These are phyloP conservation scores for Geotrichum candidum DNA, from an alignment of 1,139 yeast species.

Conservation along the genomic window DNA sequence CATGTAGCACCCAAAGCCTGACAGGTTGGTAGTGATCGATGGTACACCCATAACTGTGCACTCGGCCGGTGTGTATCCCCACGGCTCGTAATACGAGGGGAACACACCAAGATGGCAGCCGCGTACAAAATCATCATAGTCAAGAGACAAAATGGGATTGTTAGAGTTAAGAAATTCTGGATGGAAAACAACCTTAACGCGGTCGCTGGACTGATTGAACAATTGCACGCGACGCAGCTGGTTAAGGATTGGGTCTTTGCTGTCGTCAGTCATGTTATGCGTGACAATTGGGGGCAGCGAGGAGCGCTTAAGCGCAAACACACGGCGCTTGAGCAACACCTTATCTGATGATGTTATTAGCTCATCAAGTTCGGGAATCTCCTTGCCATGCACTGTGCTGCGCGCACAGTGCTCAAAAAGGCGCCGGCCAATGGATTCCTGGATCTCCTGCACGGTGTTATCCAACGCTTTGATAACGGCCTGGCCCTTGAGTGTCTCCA, in stretches of 20 bases:
- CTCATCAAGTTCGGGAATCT: conserved; percentile 65
- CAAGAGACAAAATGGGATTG: conserved; percentile 90
- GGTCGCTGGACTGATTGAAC: conserved; percentile 82
- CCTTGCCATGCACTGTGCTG: conserved; percentile 57
- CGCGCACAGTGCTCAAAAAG: conserved; percentile 87
- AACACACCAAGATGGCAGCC: conserved; percentile 98
- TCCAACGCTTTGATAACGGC: conserved; percentile 92
- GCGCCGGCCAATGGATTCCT: conserved; percentile 78
- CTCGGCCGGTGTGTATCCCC: conserved; percentile 99
- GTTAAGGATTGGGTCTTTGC: conserved; percentile 82
- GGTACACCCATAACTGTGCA: conserved; percentile 99
- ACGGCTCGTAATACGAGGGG: conserved; percentile 97
- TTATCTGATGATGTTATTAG: conserved; percentile 83
- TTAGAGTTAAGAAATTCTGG: conserved; percentile 94
- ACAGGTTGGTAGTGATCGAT: conserved; percentile 90
- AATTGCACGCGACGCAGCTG: conserved; percentile 88
- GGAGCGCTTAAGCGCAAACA: conserved; percentile 83
- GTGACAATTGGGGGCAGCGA: conserved; percentile 92
- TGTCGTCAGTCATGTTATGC: conserved; percentile 91
- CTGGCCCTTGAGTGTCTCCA: conserved; percentile 92
- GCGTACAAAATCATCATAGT: conserved; percentile 94
- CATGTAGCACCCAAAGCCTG: conserved; percentile 98
- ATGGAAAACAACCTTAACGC: conserved; percentile 94
- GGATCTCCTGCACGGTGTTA: conserved; percentile 82
- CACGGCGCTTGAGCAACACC: conserved; percentile 84